Percentiles rank a stretch among this genome's conserved stretches.
Conservation (phyloP, 768 basidiomycete species). For the Boletellus emodensis region DNA sequence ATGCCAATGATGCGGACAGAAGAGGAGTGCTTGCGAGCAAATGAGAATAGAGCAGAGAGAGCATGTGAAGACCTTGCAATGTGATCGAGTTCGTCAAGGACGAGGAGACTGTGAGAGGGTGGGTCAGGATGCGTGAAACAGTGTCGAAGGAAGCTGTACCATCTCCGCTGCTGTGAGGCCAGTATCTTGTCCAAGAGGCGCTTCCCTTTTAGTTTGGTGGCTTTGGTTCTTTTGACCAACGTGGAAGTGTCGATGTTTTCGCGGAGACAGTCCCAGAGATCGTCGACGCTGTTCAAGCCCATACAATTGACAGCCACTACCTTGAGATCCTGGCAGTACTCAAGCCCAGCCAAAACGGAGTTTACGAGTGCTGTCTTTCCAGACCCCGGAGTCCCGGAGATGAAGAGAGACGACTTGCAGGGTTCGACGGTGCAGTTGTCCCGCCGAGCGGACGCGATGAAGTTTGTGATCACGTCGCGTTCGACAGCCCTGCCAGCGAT, state of each 20-base stretch:
- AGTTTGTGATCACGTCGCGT: conserved; percentile 52
- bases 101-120: conserved; percentile 50
- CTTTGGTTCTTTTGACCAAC: conserved; percentile 34
- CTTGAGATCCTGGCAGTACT: conserved; percentile 38
- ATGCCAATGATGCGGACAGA: conserved; percentile 74
- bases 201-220: conserved; percentile 44
- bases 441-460: conserved; percentile 53
- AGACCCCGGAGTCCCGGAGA: conserved; percentile 91
- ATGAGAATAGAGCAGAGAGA: conserved; percentile 60
- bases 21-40: conserved; percentile 52
- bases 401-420: conserved; percentile 59
- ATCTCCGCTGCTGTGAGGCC: conserved; percentile 45
- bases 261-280: conserved; percentile 65
- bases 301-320: conserved; percentile 74
- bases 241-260: conserved; percentile 46
- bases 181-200: conserved; percentile 47
- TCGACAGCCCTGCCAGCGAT: conserved; percentile 71
- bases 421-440: conserved; percentile 14
- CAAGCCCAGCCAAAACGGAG: conserved; percentile 48
- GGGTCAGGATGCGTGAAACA: conserved; percentile 18
- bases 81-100: conserved; percentile 88
- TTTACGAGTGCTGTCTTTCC: conserved; percentile 88
- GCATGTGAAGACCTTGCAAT: conserved; percentile 58
- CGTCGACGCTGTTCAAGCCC: conserved; percentile 63
- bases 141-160: conserved; percentile 31